Evolutionary conservation across 2,329 filamentous ascomycete genomes (phyloP).

Genomic region (Fonsecaea pedrosoi): DNA sequence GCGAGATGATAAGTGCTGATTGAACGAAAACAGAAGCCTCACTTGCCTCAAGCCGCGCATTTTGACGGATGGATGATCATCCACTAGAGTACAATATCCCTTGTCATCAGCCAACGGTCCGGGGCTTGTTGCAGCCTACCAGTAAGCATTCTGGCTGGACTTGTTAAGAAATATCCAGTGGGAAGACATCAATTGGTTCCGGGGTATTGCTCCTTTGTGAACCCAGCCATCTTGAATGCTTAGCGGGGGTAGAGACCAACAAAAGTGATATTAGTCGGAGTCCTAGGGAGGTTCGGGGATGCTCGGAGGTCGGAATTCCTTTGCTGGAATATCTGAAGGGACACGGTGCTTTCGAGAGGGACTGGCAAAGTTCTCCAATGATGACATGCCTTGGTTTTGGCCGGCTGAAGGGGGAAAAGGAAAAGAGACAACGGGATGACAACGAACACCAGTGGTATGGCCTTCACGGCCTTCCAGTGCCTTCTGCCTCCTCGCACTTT

Average conservation of each 20-base stretch:
- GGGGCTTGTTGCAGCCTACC: background rate
- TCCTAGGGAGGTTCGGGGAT: background rate
- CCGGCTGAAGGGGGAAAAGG: background rate
- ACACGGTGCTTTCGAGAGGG: background rate
- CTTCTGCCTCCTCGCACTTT: background rate
- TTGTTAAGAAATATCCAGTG: background rate
- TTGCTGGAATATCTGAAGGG: background rate
- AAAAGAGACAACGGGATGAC: background rate
- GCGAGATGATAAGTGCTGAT: background rate
- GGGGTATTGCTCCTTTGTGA: background rate
- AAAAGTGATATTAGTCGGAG: background rate
- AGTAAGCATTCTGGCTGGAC: background rate
- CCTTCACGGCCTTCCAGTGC: background rate
- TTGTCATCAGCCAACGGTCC: conserved; percentile 1
- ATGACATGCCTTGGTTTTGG: background rate
- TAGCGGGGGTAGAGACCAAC: background rate
- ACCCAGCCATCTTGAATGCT: background rate
- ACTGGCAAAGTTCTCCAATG: background rate
- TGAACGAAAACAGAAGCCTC: background rate
- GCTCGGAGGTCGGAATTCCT: background rate
- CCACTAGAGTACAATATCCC: background rate
- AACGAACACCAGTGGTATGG: background rate
- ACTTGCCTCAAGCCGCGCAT: background rate
- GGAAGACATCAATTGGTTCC: background rate
- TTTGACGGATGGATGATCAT: conserved; percentile 1